Evolutionary conservation across 2,329 filamentous ascomycete species (phyloP).

Genomic region (Myriangium duriaei): DNA sequence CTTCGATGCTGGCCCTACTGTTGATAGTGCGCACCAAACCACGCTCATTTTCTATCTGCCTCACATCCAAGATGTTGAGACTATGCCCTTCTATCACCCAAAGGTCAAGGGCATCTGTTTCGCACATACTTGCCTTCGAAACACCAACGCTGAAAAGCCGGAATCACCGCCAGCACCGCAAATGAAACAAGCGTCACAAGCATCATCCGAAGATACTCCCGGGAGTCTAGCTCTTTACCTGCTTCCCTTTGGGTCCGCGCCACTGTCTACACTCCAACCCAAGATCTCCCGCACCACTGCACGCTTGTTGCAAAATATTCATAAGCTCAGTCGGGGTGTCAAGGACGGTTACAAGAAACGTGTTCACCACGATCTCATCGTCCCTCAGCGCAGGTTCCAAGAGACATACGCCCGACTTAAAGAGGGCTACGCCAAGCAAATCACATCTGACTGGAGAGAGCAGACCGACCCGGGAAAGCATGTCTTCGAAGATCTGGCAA

Average conservation of each 20-base stretch:
- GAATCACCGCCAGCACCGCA: too few species aligned
- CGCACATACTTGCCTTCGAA: conserved; percentile 40
- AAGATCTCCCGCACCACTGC: conserved; percentile 53
- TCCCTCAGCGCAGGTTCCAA: conserved; percentile 67
- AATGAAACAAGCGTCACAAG: too few species aligned
- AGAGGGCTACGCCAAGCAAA: conserved; percentile 55
- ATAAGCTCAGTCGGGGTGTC: conserved; percentile 60
- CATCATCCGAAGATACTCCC: conserved; percentile 18
- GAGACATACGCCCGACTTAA: conserved; percentile 74
- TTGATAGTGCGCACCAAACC: conserved; percentile 19
- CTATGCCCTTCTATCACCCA: conserved; percentile 83
- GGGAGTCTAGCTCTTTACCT: conserved; percentile 41
- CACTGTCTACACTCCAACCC: conserved; percentile 11
- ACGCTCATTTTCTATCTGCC: conserved; percentile 66
- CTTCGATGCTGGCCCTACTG: conserved; percentile 26
- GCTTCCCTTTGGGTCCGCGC: conserved; percentile 28
- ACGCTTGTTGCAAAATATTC: conserved; percentile 53
- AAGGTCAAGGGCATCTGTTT: conserved; percentile 62
- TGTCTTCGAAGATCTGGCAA: conserved; percentile 86
- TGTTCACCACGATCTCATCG: conserved; percentile 68
- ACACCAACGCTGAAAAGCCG: too few species aligned
- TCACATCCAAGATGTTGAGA: conserved; percentile 47
- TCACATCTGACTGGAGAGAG: conserved; percentile 74
- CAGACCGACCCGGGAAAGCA: conserved; percentile 80
- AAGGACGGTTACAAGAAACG: conserved; percentile 62